Evolutionary conservation across 1,284 basidiomycete species (phyloP), one percentile per base, ranked within the genome.

Genomic region (Vanrija pseudolonga): DNA sequence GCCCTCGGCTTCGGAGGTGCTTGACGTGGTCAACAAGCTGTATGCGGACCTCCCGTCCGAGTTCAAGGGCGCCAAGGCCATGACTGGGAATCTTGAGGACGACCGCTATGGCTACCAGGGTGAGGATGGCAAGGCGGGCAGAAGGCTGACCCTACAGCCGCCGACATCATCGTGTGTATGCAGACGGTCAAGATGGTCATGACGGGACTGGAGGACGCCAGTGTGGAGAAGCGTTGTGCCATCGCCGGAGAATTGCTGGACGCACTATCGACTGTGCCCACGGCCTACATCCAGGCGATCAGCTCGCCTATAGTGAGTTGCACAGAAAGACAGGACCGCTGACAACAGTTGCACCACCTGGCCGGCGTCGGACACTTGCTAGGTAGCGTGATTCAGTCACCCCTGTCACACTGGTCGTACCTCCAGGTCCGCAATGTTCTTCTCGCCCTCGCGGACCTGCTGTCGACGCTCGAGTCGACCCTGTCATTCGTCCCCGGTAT

Each of bases 331-430:
- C 22, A n/a, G 6, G 6, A 22, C 32, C 0, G 38, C 50, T 55
- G 28, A 51, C 42, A 3, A 24, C 51, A 73, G 73, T 57, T 76
- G 37, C 72, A 74, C 39, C 74, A 76, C 48, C 57, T 74, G 6
- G 74, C 74, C 0, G 73, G 73, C 14, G 69, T 76, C 11, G 74
- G 74, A 17, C 72, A 76, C 48, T 64, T 76, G n/a, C 64, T 76
- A 9, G 72, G 71, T 20, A 58, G 62, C 15, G 68, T 74, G 45
- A 72, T 74, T 39, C 71, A 73, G 45, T 65, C 63, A 3, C 72
- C 72, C 0, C 55, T 76, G 2, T 70, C 68, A 0, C 69, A 72
- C 20, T 67, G 63, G 46, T 59, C 59, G 5, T 76, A 72, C 50
- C 57, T 75, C n/a, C 68, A 72, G 49, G 71, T 73, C 24, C 63